Evolutionary conservation across 2,329 filamentous ascomycete genomes (phyloP).

Genomic region (Rutstroemia sp.): DNA sequence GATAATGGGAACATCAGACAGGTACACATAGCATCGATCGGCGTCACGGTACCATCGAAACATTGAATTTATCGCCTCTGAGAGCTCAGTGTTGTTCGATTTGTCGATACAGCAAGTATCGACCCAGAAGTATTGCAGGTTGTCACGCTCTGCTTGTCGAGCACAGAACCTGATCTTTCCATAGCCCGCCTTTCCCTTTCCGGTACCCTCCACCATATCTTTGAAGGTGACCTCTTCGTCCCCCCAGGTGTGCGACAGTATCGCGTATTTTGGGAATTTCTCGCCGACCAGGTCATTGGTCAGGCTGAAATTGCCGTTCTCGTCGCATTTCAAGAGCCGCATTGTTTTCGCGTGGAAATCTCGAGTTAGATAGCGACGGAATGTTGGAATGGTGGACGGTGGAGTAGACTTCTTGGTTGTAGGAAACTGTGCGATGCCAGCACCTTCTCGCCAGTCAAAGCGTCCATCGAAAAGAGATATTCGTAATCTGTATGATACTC

Average conservation of each 20-base stretch:
- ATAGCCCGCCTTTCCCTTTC: background rate
- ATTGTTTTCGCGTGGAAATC: background rate
- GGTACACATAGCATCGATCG: background rate
- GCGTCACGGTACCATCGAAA: conserved; percentile 1
- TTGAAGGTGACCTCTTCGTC: background rate
- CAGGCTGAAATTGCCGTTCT: background rate
- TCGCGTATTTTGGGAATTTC: background rate
- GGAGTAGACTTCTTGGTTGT: no score
- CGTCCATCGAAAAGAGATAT: no score
- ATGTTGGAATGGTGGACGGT: no score
- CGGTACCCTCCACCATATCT: background rate
- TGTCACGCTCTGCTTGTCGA: background rate
- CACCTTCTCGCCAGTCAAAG: no score
- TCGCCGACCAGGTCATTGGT: background rate
- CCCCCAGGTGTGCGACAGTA: background rate
- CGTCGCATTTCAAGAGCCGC: background rate
- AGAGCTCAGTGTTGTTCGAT: background rate
- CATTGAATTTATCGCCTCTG: background rate
- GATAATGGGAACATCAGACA: background rate
- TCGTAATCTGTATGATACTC: no score
- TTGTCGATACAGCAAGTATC: conserved; percentile 3
- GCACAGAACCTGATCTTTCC: background rate
- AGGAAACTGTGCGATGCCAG: no score
- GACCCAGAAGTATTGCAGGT: background rate
- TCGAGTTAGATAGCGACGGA: no score